Evolutionary conservation across 2,329 filamentous ascomycete species (phyloP).

Genomic region (Coniella lustricola): DNA sequence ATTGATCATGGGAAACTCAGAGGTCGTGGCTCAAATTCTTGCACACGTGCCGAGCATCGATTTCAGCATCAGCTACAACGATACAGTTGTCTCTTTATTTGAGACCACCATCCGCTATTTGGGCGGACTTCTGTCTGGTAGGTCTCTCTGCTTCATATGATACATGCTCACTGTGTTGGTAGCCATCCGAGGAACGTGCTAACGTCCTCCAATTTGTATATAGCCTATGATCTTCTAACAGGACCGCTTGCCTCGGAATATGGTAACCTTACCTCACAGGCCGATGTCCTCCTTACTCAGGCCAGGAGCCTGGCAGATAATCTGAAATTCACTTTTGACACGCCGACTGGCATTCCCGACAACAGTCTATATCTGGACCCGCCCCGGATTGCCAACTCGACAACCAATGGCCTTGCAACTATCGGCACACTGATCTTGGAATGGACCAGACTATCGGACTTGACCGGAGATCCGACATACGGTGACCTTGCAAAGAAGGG

Average conservation of each 20-base stretch:
- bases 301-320: conserved; percentile 62
- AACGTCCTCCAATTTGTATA: no score
- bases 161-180: no score
- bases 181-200: no score
- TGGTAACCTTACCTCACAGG: conserved; percentile 34
- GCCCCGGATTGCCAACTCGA: conserved; percentile 39
- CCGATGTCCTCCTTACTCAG: conserved; percentile 59
- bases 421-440: conserved; percentile 75
- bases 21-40: conserved; percentile 64
- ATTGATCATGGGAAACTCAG: conserved; percentile 63
- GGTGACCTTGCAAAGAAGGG: conserved; percentile 58
- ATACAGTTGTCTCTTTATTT: conserved; percentile 64
- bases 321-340: conserved; percentile 72
- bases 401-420: conserved; percentile 66
- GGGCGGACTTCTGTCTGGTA: conserved; percentile 69
- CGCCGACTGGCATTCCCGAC: conserved; percentile 65
- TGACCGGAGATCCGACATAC: conserved; percentile 63
- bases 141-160: background rate
- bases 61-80: conserved; percentile 38
- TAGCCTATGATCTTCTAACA: conserved; percentile 65
- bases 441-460: conserved; percentile 73
- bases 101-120: conserved; percentile 89
- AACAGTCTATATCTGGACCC: conserved; percentile 59
- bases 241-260: conserved; percentile 51
- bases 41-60: conserved; percentile 64